Conservation (phyloP, 1,139 yeast genomes). For the Magnusiomyces sp. region DNA sequence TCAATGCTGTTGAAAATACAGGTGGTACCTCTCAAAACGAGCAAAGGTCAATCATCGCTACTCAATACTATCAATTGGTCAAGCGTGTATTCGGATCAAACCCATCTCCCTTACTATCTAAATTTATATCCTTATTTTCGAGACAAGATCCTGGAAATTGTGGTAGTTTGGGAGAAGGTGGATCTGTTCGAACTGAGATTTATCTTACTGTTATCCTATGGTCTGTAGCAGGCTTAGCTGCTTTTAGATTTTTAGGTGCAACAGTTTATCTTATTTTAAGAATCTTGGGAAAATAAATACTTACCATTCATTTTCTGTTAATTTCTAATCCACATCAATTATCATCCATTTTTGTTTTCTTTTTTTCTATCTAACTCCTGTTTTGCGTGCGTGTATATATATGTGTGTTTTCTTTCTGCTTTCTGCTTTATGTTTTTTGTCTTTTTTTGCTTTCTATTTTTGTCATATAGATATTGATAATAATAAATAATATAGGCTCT, state of each 20-base stretch:
- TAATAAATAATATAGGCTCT: too few relatives aligned
- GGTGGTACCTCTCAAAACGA: not conserved
- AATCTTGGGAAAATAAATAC: slow-evolving; percentile 27
- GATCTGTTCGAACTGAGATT: slow-evolving; percentile 29
- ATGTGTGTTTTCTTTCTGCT: too few relatives aligned
- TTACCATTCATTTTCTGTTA: too few relatives aligned
- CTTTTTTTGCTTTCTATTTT: too few relatives aligned
- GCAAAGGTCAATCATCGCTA: not conserved
- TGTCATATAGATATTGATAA: too few relatives aligned
- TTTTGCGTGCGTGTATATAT: too few relatives aligned
- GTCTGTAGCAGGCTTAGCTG: slow-evolving; percentile 70
- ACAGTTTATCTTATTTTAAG: slow-evolving; percentile 26
- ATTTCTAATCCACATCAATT: too few relatives aligned
- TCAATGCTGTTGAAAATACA: slow-evolving; percentile 22
- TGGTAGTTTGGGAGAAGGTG: slow-evolving; percentile 22
- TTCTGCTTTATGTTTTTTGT: too few relatives aligned
- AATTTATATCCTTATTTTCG: too few relatives aligned
- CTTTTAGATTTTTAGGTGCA: slow-evolving; percentile 55
- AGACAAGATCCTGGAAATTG: slow-evolving; percentile 17
- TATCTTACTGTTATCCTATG: slow-evolving; percentile 70
- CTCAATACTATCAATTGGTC: slow-evolving; percentile 6
- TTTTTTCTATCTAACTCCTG: slow-evolving; percentile 2
- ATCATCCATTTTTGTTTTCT: slow-evolving; percentile 1
- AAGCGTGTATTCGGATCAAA: not conserved
- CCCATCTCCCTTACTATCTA: too few relatives aligned